Evolutionary conservation across 176 grass and related monocot genomes (phyloP).

Genomic region (Carex parvula): DNA sequence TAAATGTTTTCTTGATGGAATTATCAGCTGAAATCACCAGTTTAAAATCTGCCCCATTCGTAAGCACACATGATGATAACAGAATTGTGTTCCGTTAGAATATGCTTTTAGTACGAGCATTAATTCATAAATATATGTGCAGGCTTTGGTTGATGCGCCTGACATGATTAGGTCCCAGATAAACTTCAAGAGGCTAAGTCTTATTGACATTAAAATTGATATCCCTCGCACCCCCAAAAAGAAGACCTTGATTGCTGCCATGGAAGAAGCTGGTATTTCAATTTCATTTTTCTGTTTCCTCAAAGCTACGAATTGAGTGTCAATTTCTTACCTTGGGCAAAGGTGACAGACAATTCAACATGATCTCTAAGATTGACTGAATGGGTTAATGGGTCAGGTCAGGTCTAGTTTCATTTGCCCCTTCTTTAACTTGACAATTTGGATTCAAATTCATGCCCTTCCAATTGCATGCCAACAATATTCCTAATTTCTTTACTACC

Average conservation of each 20-base stretch:
- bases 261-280: conserved; percentile 43
- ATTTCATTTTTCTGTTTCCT: neutral
- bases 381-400: neutral
- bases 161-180: conserved; percentile 90
- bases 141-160: conserved; percentile 95
- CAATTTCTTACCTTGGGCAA: neutral
- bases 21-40: neutral
- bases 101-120: neutral
- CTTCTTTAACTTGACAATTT: neutral
- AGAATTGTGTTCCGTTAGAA: neutral
- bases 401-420: neutral
- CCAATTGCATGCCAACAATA: neutral
- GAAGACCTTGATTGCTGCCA: conserved; percentile 45
- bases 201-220: conserved; percentile 52
- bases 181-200: conserved; percentile 68
- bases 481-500: neutral
- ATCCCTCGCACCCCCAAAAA: conserved; percentile 47
- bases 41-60: neutral
- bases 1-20: neutral
- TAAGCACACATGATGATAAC: neutral
- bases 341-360: neutral
- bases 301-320: neutral
- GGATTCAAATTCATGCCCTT: neutral
- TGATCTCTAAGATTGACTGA: neutral
- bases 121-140: neutral